Evolutionary conservation across 345 rosid species (phyloP).

Genomic region (Alliaria petiolata): DNA sequence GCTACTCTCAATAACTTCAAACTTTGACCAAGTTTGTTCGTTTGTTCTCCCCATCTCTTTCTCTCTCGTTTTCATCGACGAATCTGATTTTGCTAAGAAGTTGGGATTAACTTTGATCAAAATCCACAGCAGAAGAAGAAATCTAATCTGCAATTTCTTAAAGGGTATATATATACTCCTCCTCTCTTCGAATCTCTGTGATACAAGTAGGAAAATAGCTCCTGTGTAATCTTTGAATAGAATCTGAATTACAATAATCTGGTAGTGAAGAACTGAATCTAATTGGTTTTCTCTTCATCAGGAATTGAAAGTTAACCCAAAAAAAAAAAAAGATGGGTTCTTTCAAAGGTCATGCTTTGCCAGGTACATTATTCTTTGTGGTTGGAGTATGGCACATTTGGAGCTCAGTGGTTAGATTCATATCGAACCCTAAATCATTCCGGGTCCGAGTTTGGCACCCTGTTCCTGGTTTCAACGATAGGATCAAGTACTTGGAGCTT

Average conservation of each 20-base stretch:
- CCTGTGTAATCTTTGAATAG: neutral
- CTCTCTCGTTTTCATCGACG: slow-evolving; percentile 21
- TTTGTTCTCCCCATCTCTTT: neutral
- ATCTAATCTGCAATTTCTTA: neutral
- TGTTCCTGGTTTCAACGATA: slow-evolving; percentile 77
- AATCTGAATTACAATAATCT: neutral
- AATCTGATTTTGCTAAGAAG: slow-evolving; percentile 3
- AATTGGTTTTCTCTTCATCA: neutral
- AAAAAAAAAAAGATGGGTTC: slow-evolving; percentile 61
- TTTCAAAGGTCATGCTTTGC: slow-evolving; percentile 87
- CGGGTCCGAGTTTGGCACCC: slow-evolving; percentile 85
- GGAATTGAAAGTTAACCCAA: neutral
- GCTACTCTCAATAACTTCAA: slow-evolving; percentile 11
- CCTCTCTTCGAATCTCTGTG: neutral
- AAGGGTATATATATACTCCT: too few relatives aligned
- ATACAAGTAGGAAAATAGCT: neutral
- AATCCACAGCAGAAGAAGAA: neutral
- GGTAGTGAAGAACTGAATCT: slow-evolving; percentile 2
- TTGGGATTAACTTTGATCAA: neutral
- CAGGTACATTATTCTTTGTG: slow-evolving; percentile 73
- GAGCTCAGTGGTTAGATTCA: slow-evolving; percentile 63
- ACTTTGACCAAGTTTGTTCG: slow-evolving; percentile 1
- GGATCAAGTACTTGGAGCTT: slow-evolving; percentile 75
- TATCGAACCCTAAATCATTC: slow-evolving; percentile 59
- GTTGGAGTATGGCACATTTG: slow-evolving; percentile 87